These are phyloP conservation scores for Xylaria sp. DNA, from an alignment of 2,329 filamentous ascomycete species.

Conservation along the genomic window DNA sequence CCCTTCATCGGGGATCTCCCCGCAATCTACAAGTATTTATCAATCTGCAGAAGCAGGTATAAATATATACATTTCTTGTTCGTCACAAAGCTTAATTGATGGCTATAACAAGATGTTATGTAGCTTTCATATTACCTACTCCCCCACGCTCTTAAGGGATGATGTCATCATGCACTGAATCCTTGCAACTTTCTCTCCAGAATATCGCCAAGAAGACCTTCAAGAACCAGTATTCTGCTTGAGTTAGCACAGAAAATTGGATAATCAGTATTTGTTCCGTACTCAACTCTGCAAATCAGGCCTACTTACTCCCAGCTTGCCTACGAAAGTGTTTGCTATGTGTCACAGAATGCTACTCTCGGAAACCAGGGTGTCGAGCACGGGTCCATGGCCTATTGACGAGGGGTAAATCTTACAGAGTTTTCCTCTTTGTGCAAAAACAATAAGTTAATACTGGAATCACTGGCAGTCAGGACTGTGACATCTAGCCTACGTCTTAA, in stretches of 20 bases:
- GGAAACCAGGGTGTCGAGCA: too few relatives aligned
- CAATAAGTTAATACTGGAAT: too few relatives aligned
- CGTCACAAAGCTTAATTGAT: not conserved
- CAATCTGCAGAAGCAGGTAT: not conserved
- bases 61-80: not conserved
- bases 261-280: not conserved
- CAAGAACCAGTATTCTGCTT: not conserved
- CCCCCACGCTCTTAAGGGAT: not conserved
- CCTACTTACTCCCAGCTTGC: too few relatives aligned
- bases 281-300: not conserved
- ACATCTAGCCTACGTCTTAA: too few relatives aligned
- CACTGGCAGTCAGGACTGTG: too few relatives aligned
- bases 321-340: too few relatives aligned
- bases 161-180: slow-evolving; percentile 23
- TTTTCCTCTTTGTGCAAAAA: too few relatives aligned
- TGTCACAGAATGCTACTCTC: too few relatives aligned
- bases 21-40: not conserved
- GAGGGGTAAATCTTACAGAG: too few relatives aligned
- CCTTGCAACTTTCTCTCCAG: not conserved
- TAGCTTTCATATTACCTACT: too few relatives aligned
- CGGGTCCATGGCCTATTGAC: too few relatives aligned
- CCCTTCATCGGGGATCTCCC: slow-evolving; percentile 28
- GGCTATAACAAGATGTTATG: not conserved
- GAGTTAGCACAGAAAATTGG: not conserved
- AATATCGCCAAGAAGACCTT: too few relatives aligned